A percentile compares a stretch with the other conserved stretches of the same genome.
These are phyloP conservation scores for Sporothrix protearum DNA, from an alignment of 2,329 filamentous ascomycete genomes.

Conservation along the genomic window DNA sequence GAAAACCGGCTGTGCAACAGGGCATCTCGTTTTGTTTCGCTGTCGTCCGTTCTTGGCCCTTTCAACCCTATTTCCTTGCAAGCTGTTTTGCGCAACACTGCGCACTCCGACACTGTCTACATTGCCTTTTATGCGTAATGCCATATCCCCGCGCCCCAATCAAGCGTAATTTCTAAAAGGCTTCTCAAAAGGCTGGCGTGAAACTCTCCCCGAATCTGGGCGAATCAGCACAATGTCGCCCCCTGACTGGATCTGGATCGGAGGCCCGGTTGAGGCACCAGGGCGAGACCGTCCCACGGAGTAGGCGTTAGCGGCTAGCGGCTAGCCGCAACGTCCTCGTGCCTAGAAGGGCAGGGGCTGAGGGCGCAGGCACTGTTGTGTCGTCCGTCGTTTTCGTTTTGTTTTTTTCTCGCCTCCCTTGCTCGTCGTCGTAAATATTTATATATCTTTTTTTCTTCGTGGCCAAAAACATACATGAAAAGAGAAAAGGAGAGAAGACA, in stretches of 20 bases:
- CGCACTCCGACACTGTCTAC: background rate
- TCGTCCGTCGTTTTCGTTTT: background rate
- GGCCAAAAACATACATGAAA: background rate
- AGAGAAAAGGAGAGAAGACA: background rate
- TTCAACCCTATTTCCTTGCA: background rate
- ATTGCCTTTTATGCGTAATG: constrained; percentile 15
- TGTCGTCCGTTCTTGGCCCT: background rate
- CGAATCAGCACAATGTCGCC: constrained; percentile 3
- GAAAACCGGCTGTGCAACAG: background rate
- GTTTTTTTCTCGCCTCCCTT: background rate
- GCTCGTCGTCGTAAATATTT: background rate
- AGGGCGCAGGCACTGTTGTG: background rate
- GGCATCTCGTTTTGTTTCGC: background rate
- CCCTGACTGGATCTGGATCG: background rate
- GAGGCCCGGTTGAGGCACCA: background rate
- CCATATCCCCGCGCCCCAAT: background rate
- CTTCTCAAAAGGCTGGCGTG: background rate
- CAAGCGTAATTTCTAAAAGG: no score
- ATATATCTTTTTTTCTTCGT: background rate
- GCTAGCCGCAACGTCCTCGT: background rate
- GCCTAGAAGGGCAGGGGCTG: background rate
- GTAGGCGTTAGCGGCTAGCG: no score
- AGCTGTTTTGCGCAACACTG: background rate
- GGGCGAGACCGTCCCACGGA: constrained; percentile 1
- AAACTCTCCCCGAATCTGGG: background rate